Base-by-base conservation (phyloP, 345 rosid genomes). In the Leavenworthia alabamica region DNA sequence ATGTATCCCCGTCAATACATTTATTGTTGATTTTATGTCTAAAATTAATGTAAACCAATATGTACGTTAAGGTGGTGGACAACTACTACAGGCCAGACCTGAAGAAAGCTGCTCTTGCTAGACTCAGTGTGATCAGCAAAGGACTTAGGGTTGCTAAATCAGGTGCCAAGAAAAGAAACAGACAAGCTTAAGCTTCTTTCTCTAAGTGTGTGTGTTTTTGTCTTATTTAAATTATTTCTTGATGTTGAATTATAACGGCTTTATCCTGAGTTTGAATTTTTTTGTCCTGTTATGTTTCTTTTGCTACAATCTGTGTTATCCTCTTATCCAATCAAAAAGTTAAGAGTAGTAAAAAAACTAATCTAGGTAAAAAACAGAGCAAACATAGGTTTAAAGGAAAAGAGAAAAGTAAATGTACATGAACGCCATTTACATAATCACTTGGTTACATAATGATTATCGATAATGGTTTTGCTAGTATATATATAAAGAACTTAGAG, bases 81-180 rank as follows among this genome's bases (percentile, higher is more conserved):
- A 87, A 87, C 86, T 74, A 82, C 72, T 89, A 89, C 86, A 81
- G 94, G 73, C 96, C 92, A 14, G 97, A 93, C 76, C 70, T 93
- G 57, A 89, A 82, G 82, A 79, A 78, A 12, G 94, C 94, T 1
- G 90, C 99, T 37, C 97, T 93, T 40, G 86, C 97, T 56, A 82
- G 96, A 74, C 78, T 93, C 77, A 85, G 90, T 29, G 90, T 61
- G 8, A 89, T 89, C 47, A 80, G 85, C 79, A 78, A 79, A 73
- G 80, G 99, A 73, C 78, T 89, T 37, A 89, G 80, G 83, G 85
- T 87, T 55, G 73, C 92, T 10, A 93, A 84, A 68, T 87, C 96
- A 24, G 99, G 97, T 72, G 86, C 72, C 62, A 90, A 88, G 87
- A 85, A 89, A 92, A 85, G 79, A 78, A 89, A 80, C 78, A 86